These are phyloP conservation scores for Penicillium sp. DNA, from an alignment of 2,329 filamentous ascomycete species.

Conservation along the genomic window DNA sequence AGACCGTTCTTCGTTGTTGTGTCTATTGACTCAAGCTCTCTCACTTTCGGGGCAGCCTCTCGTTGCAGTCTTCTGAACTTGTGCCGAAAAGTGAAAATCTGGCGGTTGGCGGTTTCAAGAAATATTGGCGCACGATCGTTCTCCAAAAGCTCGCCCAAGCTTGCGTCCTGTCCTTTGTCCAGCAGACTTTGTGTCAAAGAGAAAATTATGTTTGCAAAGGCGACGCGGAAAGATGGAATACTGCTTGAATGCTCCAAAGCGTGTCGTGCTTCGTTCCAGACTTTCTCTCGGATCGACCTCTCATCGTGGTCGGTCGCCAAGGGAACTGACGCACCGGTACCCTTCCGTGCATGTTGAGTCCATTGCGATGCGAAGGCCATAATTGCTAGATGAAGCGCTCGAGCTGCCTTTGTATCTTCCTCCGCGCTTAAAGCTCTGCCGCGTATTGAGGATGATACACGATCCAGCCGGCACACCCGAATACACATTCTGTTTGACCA, in stretches of 20 bases:
- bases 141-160: constrained; percentile 21
- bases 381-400: constrained; percentile 43
- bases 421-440: constrained; percentile 36
- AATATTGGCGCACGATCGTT: constrained; percentile 35
- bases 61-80: constrained; percentile 21
- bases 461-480: constrained; percentile 44
- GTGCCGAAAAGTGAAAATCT: constrained; percentile 35
- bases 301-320: constrained; percentile 30
- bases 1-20: background rate
- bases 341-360: constrained; percentile 25
- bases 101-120: constrained; percentile 41
- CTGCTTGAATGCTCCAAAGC: constrained; percentile 39
- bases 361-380: constrained; percentile 48
- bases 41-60: background rate
- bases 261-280: constrained; percentile 45
- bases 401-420: constrained; percentile 41
- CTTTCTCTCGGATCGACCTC: constrained; percentile 37
- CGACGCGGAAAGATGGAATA: constrained; percentile 47
- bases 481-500: constrained; percentile 47
- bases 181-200: constrained; percentile 45
- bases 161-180: constrained; percentile 19
- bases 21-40: background rate
- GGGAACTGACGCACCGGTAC: constrained; percentile 6
- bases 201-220: constrained; percentile 48
- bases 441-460: constrained; percentile 36